phyloP scores from a whole-genome alignment of 345 rosid genomes.

The Citrus reticulata region DNA sequence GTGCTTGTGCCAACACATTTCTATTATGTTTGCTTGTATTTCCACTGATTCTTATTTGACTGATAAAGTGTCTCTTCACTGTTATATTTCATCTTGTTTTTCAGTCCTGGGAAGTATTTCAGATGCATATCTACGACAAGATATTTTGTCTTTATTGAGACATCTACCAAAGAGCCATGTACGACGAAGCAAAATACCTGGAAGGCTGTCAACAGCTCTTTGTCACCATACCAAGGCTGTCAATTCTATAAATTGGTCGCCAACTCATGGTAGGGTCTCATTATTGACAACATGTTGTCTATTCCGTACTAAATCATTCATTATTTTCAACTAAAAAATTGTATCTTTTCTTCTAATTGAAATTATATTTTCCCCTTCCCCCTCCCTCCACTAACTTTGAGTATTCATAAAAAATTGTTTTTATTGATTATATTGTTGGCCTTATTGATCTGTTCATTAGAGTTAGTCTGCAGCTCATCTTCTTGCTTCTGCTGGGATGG shows the following conservation, averaged over 20 bases:
- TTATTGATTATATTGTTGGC: slow-evolving; percentile 10
- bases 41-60: not conserved
- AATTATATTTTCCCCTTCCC: not conserved
- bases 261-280: slow-evolving; percentile 55
- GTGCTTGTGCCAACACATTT: not conserved
- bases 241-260: slow-evolving; percentile 70
- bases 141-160: slow-evolving; percentile 40
- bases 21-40: not conserved
- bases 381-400: not conserved
- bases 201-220: slow-evolving; percentile 47
- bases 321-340: not conserved
- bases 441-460: slow-evolving; percentile 47
- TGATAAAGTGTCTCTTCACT: not conserved
- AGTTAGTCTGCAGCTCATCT: slow-evolving; percentile 75
- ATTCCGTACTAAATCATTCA: not conserved
- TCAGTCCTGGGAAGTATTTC: slow-evolving; percentile 63
- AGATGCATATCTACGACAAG: slow-evolving; percentile 37
- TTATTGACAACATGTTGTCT: not conserved
- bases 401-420: not conserved
- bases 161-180: slow-evolving; percentile 27
- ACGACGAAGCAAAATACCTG: slow-evolving; percentile 34
- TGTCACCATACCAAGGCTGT: slow-evolving; percentile 64
- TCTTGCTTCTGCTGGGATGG: slow-evolving; percentile 89
- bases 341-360: not conserved
- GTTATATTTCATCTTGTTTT: slow-evolving; percentile 8